Base-by-base conservation (phyloP, 2,329 filamentous ascomycete genomes). In the Penicillium olsonii region DNA sequence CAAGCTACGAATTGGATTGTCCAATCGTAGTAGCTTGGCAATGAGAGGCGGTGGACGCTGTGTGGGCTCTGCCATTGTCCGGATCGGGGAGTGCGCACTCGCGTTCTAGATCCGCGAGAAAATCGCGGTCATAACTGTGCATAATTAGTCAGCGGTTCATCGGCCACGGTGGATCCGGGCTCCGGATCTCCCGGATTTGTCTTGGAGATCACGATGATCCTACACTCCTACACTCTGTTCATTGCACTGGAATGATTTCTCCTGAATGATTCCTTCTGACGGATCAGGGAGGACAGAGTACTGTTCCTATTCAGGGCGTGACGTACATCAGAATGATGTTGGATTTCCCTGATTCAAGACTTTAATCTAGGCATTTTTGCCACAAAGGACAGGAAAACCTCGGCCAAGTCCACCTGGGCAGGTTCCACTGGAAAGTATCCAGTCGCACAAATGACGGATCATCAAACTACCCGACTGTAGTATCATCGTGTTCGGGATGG, bases 1-100 rank as follows among this genome's bases (percentile, higher is more conserved):
- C 51, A 74, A 59, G 42, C 65, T 65, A 40, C 57, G 60, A 49
- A 71, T 52, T 7, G 71, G 69, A 44, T 61, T 63, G 27, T 55
- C 53, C 38, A 62, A 56, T 50, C 62, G 57, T 11, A 67, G 52
- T 18, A 68, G 48, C 14, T 37, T 48, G 26, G 56, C 53, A 19
- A 48, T 50, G 41, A 42, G 40, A 26, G 50, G 37, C 14, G 44
- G 44, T 33, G 44, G 45, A 20, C 61, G 39, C n/a, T 37, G 18
- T 18, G 46, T 45, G 4, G 47, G 43, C 37, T 54, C 50, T 33
- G 54, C 37, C 58, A 61, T 56, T 12, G 18, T 11, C 22, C 22
- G 22, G 22, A 24, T 2, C 18, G 17, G 18, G 18, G 18, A 11
- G 12, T n/a, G n/a, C n/a, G n/a, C n/a, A n/a, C n/a, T n/a, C n/a